phyloP scores from a whole-genome alignment of 129 eudicot genomes.

The Cynara cardunculus region DNA sequence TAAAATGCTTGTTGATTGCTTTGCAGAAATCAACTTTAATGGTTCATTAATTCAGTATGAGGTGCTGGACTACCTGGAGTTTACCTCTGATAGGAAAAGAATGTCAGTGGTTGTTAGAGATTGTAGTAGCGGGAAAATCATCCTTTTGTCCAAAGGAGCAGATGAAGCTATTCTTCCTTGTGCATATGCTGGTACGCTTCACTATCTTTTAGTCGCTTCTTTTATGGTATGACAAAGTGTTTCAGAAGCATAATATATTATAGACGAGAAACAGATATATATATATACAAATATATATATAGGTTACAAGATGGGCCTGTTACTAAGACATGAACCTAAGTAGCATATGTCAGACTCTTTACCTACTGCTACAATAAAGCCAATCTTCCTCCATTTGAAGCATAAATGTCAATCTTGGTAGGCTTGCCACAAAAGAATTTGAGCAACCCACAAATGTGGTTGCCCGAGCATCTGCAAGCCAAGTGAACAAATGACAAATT shows the following conservation, averaged over 20 bases:
- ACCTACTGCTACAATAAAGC: neutral
- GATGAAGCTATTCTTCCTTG: conserved; percentile 90
- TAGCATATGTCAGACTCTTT: neutral
- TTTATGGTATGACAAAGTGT: neutral
- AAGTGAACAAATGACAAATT: neutral
- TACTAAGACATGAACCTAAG: neutral
- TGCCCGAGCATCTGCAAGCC: no score
- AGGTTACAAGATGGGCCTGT: neutral
- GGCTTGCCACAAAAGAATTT: neutral
- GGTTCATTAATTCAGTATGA: conserved; percentile 67
- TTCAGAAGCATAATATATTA: neutral
- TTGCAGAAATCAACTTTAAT: conserved; percentile 70
- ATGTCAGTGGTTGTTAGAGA: conserved; percentile 92
- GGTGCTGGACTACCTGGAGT: conserved; percentile 80
- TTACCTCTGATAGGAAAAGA: conserved; percentile 95
- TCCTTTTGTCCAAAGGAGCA: conserved; percentile 92
- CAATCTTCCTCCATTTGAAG: neutral
- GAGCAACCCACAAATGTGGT: neutral
- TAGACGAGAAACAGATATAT: neutral
- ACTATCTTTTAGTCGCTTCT: conserved; percentile 4
- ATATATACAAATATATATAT: neutral
- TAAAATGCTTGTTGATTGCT: neutral
- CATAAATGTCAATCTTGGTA: neutral
- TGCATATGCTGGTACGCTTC: conserved; percentile 54
- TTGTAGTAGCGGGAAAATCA: conserved; percentile 52